Conservation (phyloP, 768 basidiomycete species). For the Boletellus ananiceps region DNA sequence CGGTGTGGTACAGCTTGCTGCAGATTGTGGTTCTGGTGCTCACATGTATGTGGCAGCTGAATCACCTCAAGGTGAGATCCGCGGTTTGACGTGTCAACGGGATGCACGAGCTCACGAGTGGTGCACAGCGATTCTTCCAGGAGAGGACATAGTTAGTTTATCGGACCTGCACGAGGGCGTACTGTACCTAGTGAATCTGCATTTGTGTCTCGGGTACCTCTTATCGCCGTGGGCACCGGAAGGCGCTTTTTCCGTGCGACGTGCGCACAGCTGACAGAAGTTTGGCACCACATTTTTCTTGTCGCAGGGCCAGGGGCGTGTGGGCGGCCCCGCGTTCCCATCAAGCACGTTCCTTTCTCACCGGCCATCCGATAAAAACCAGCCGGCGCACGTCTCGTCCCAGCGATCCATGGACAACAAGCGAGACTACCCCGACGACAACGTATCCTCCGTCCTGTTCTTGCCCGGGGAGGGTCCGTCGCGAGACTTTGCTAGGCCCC, state of each 20-base stretch:
- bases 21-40: slow-evolving; percentile 82
- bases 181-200: background rate
- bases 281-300: slow-evolving; percentile 8
- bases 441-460: background rate
- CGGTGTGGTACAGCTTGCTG: slow-evolving; percentile 90
- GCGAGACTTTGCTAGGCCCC: slow-evolving; percentile 39
- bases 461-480: background rate
- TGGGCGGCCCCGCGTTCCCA: slow-evolving; percentile 5
- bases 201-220: background rate
- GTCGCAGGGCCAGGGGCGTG: background rate
- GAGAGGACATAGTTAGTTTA: slow-evolving; percentile 53
- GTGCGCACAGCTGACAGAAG: slow-evolving; percentile 6
- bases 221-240: too few species aligned
- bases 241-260: background rate
- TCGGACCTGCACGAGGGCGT: background rate
- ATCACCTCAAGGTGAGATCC: slow-evolving; percentile 75
- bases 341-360: background rate
- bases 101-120: background rate
- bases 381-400: slow-evolving; percentile 4
- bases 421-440: slow-evolving; percentile 17
- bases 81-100: background rate
- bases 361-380: slow-evolving; percentile 11
- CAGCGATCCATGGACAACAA: slow-evolving; percentile 24
- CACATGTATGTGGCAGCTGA: slow-evolving; percentile 90
- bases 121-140: slow-evolving; percentile 72